phyloP scores from a whole-genome alignment of 768 basidiomycete species.

The Suillus clintonianus region DNA sequence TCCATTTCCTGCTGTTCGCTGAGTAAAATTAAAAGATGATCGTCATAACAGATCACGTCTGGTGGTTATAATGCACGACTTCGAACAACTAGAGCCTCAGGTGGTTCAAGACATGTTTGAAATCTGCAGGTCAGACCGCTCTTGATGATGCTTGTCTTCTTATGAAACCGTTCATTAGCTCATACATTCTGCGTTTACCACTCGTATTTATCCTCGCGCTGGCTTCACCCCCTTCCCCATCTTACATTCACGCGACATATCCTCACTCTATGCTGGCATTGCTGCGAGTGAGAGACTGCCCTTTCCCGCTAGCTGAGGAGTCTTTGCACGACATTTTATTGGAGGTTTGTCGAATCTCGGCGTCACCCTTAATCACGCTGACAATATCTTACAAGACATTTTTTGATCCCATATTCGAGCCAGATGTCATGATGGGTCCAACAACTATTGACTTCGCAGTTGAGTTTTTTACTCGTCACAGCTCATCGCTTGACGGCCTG shows the following conservation, averaged over 20 bases:
- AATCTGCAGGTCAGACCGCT: constrained; percentile 60
- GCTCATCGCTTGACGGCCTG: constrained; percentile 56
- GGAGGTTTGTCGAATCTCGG: constrained; percentile 41
- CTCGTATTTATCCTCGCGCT: constrained; percentile 66
- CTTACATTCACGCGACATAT: constrained; percentile 62
- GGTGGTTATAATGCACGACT: constrained; percentile 67
- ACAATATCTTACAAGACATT: constrained; percentile 47
- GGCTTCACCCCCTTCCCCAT: constrained; percentile 54
- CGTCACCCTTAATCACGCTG: background rate
- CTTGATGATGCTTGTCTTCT: background rate
- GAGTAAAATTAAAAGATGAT: constrained; percentile 3
- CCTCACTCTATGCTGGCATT: constrained; percentile 59
- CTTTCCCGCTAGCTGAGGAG: constrained; percentile 47
- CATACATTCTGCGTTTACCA: constrained; percentile 53
- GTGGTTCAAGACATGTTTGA: constrained; percentile 72
- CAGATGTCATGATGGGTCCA: constrained; percentile 64
- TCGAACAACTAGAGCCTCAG: constrained; percentile 66
- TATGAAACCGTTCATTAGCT: constrained; percentile 1
- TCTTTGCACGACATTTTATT: constrained; percentile 57
- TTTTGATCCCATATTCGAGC: constrained; percentile 63
- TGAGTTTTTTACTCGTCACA: constrained; percentile 59
- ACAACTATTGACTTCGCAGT: constrained; percentile 51
- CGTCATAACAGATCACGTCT: constrained; percentile 39
- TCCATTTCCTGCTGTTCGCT: background rate
- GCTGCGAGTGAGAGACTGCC: constrained; percentile 53